Conservation (phyloP, 768 basidiomycete species). For the Mycena metata region DNA sequence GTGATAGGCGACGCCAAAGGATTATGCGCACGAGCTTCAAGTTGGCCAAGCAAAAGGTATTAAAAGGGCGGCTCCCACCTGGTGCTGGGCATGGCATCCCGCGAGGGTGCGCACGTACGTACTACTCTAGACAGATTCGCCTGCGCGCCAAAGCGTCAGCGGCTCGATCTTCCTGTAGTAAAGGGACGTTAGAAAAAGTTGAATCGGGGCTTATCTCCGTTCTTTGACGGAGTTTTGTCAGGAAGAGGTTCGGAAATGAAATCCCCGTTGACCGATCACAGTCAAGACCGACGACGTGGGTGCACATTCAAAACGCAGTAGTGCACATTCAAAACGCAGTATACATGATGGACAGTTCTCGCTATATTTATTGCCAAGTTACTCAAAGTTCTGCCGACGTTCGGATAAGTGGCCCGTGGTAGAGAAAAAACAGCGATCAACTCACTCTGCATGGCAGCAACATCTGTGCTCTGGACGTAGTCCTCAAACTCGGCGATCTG, state of each 20-base stretch:
- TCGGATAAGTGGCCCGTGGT: not conserved
- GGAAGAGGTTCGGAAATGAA: conserved; percentile 37
- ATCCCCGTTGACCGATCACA: conserved; percentile 30
- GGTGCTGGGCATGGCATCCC: conserved; percentile 6
- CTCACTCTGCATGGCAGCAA: conserved; percentile 95
- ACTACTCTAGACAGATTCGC: not conserved
- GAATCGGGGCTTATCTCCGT: conserved; percentile 36
- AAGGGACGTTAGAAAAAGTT: conserved; percentile 5
- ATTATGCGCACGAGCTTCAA: conserved; percentile 5
- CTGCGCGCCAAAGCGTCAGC: not conserved
- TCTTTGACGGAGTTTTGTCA: conserved; percentile 23
- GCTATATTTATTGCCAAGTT: conserved; percentile 15
- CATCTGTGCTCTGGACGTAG: conserved; percentile 90
- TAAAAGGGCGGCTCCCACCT: conserved; percentile 14
- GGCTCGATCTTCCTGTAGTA: not conserved
- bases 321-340: conserved; percentile 25
- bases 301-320: conserved; percentile 29
- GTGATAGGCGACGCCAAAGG: conserved; percentile 23
- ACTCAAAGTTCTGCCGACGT: conserved; percentile 37
- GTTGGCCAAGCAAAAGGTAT: not conserved
- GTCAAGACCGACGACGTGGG: conserved; percentile 14
- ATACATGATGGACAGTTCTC: conserved; percentile 32
- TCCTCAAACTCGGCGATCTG: conserved; percentile 88
- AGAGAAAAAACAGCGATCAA: conserved; percentile 26
- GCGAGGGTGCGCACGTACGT: conserved; percentile 25